A percentile compares a stretch with the other conserved stretches of the same genome.
phyloP scores from a whole-genome alignment of 2,329 filamentous ascomycete species.

The Ceratocystis alfenasii region DNA sequence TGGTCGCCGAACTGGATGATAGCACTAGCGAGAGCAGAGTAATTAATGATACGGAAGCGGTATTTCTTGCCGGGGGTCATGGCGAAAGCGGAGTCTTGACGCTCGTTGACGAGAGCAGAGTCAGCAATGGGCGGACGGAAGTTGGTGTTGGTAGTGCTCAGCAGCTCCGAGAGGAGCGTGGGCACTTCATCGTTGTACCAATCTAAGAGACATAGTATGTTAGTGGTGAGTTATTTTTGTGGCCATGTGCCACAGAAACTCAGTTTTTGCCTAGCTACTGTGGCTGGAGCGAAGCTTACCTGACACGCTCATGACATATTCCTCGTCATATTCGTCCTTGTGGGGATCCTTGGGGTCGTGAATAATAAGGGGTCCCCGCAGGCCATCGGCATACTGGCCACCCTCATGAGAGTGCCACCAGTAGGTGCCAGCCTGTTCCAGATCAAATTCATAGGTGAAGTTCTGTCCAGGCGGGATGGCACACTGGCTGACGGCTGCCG shows the following conservation, averaged over 20 bases:
- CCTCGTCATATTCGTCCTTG: conserved; percentile 38
- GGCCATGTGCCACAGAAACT: too few species aligned
- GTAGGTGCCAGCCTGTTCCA: conserved; percentile 35
- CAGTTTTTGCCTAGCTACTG: background rate
- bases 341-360: conserved; percentile 40
- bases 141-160: conserved; percentile 35
- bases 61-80: conserved; percentile 30
- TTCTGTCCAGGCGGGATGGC: conserved; percentile 39
- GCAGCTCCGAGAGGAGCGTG: conserved; percentile 35
- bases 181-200: conserved; percentile 49
- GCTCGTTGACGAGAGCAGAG: conserved; percentile 41
- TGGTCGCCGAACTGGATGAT: conserved; percentile 36
- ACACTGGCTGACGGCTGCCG: conserved; percentile 43
- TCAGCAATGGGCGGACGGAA: conserved; percentile 44
- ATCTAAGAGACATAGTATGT: conserved; percentile 28
- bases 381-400: conserved; percentile 46
- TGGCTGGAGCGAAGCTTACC: conserved; percentile 11
- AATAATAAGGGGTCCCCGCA: conserved; percentile 43
- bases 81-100: conserved; percentile 26
- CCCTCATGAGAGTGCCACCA: conserved; percentile 32
- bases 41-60: conserved; percentile 38
- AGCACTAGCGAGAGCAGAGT: conserved; percentile 33
- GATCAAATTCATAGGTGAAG: conserved; percentile 43
- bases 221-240: background rate
- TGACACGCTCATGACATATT: conserved; percentile 41